These are phyloP conservation scores for Tulasnella sp. DNA, from an alignment of 768 basidiomycete species.

Conservation along the genomic window DNA sequence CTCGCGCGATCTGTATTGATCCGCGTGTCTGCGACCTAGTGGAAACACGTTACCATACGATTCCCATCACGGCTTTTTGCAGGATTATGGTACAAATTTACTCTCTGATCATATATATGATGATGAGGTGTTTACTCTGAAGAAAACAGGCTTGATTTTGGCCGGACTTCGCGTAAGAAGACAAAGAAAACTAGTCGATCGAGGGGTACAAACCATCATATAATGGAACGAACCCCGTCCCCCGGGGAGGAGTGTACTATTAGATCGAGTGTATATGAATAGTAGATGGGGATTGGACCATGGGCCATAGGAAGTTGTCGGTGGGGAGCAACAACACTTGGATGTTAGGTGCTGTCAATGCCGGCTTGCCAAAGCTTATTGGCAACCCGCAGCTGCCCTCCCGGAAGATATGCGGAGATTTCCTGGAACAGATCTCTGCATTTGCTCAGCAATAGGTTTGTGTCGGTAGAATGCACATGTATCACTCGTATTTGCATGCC, in stretches of 20 bases:
- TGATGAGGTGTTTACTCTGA: neutral
- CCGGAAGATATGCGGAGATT: neutral
- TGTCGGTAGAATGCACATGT: neutral
- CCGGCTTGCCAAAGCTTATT: neutral
- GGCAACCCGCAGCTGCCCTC: neutral
- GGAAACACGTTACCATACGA: neutral
- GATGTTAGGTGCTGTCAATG: neutral
- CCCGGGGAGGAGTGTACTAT: too few species aligned
- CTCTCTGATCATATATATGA: neutral
- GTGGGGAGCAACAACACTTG: neutral
- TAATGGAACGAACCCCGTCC: too few species aligned
- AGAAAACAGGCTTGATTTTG: neutral
- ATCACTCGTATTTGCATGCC: neutral
- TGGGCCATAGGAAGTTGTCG: neutral
- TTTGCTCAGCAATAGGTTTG: neutral
- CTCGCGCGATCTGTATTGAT: conserved; percentile 25
- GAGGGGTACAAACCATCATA: too few species aligned
- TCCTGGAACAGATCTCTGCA: neutral
- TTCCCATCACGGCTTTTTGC: neutral
- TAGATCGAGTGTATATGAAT: too few species aligned
- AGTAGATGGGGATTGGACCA: too few species aligned
- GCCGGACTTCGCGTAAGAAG: neutral
- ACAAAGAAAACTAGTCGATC: too few species aligned
- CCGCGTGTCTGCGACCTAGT: neutral
- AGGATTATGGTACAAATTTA: neutral